phyloP scores from a whole-genome alignment of 768 basidiomycete genomes.

The Tricholoma furcatifolium region DNA sequence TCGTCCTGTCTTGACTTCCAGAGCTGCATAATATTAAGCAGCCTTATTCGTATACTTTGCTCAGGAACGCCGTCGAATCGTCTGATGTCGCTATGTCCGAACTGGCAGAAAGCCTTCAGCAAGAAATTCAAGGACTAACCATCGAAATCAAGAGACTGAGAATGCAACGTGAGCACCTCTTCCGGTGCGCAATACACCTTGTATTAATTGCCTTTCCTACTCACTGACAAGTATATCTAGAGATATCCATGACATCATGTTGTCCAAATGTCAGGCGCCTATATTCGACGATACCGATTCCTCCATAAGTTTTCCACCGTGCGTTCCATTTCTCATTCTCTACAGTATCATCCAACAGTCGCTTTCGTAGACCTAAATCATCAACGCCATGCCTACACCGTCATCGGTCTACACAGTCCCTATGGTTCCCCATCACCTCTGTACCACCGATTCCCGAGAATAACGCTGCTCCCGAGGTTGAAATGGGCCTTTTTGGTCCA shows the following conservation, averaged over 20 bases:
- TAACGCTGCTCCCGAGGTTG: neutral
- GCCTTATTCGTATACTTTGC: neutral
- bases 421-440: constrained; percentile 4
- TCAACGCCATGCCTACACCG: neutral
- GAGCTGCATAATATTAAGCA: neutral
- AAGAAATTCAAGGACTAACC: constrained; percentile 10
- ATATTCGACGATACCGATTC: neutral
- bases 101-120: constrained; percentile 7
- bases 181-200: constrained; percentile 7
- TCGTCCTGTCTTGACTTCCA: neutral
- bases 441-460: neutral
- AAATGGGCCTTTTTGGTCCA: constrained; percentile 13
- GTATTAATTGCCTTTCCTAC: neutral
- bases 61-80: constrained; percentile 1
- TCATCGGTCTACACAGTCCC: constrained; percentile 3
- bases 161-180: constrained; percentile 11
- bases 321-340: neutral
- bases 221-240: neutral
- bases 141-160: constrained; percentile 11
- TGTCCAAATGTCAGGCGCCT: constrained; percentile 4
- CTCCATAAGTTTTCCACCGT: neutral
- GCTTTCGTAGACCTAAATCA: neutral
- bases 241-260: constrained; percentile 17
- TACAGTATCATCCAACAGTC: neutral
- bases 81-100: constrained; percentile 11